Evolutionary conservation across 2,329 filamentous ascomycete species (phyloP), one percentile per base, ranked within the genome.

Genomic region (Penicillium expansum): DNA sequence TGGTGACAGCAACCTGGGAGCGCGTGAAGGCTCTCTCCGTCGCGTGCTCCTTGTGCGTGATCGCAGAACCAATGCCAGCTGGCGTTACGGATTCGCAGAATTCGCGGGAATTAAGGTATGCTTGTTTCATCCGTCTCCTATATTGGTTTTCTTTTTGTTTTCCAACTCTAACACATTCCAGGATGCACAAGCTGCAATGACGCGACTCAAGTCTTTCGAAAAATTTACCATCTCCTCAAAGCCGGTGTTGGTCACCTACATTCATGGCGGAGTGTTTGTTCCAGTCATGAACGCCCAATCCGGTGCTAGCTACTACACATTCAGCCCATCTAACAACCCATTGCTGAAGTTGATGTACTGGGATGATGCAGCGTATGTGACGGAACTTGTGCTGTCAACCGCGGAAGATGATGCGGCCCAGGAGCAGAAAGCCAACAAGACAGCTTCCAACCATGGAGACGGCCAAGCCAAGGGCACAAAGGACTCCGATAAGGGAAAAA

Each of bases 241-340:
- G 62, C 83, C 86, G 0, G 88, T 91, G 16, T 80, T 83, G 11
- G 81, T 91, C 24, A 88, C 84, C 42, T 91, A 89, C 63, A 92
- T 92, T 38, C 90, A 94, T 62, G 85, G 89, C n/a, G 90, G 90
- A 5, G 90, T 94, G 3, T 94, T 95, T 67, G 84, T 92, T 13
- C 90, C 89, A 0, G 87, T 89, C 42, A 80, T 88, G 48, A 83
- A 86, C 49, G 80, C 82, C 8, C 79, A 80, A 5, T 77, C 82
- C 0, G 82, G 82, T 18, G 83, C 80, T n/a, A 81, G 84, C 14
- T 79, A 76, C 44, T 86, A 86, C 69, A 88, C 87, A 0, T 92
- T 93, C 67, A 80, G 82, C 32, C 88, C 89, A 1, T 78, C 90
- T 1, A 85, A 84, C 62, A 92, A 92, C 64, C 80, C 86, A 1